phyloP scores from a whole-genome alignment of 1,284 basidiomycete genomes.

The Trichosporon inkin region DNA sequence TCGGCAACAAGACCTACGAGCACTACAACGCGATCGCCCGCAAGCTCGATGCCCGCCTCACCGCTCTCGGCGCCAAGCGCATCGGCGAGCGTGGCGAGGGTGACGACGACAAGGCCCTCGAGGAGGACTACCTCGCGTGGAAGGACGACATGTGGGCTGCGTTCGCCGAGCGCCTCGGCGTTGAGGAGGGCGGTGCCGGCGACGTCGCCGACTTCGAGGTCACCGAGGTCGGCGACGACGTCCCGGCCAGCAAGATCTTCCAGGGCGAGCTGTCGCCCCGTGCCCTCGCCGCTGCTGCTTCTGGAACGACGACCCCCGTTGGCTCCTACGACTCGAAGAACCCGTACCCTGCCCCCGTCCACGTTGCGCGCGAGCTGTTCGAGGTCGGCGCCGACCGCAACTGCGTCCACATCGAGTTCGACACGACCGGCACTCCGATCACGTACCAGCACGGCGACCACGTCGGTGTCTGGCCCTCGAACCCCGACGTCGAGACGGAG shows the following conservation, averaged over 20 bases:
- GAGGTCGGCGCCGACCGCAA: conserved; percentile 69
- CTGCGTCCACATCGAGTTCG: conserved; percentile 92
- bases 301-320: conserved; percentile 55
- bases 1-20: conserved; percentile 93
- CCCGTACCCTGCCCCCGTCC: conserved; percentile 83
- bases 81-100: conserved; percentile 92
- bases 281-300: conserved; percentile 57
- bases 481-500: conserved; percentile 86
- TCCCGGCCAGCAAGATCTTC: conserved; percentile 79
- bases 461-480: conserved; percentile 93
- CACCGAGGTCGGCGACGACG: conserved; percentile 63
- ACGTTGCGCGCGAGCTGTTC: conserved; percentile 78
- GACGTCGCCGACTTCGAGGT: conserved; percentile 94
- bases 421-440: conserved; percentile 90
- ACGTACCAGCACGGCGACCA: conserved; percentile 99
- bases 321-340: conserved; percentile 77
- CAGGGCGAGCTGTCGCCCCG: conserved; percentile 87
- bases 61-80: conserved; percentile 75
- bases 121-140: conserved; percentile 99
- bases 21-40: conserved; percentile 89
- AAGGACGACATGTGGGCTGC: conserved; percentile 95
- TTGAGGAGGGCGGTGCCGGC: conserved; percentile 93
- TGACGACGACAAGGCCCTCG: conserved; percentile 99
- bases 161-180: conserved; percentile 72
- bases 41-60: conserved; percentile 69